Evolutionary conservation across 2,329 filamentous ascomycete species (phyloP), one percentile per base, ranked within the genome.

Genomic region (Penicillium sp.): DNA sequence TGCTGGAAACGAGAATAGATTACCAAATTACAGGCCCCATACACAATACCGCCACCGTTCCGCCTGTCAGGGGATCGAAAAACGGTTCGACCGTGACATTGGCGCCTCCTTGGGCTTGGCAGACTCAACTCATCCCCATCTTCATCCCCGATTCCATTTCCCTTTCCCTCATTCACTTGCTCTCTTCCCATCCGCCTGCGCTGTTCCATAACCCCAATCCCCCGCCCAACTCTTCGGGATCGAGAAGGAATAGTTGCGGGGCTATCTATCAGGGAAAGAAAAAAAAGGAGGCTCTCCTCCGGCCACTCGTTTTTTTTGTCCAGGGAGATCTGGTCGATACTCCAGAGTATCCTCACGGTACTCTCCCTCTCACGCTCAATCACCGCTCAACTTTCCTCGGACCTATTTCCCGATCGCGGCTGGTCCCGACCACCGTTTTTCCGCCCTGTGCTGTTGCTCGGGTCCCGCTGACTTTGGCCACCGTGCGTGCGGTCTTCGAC

Each of bases 261-360:
- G 18, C 9, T 22, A 5, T 9, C 18, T 9, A 22, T 9, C 18
- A 9, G 47, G 54, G 43, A 35, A 40, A 40, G 50, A 64, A 35
- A 40, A 40, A 48, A 64, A 60, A 65, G 62, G 64, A 65, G 63
- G 61, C 56, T 55, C 61, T 57, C 59, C 61, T 64, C 62, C 62
- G 58, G 61, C 56, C 62, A 54, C 57, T 67, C 63, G 60, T 66
- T 66, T 50, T 48, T 22, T 22, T 22, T 44, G 32, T 42, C 37
- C n/a, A 26, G 20, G 27, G 43, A 46, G 43, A 47, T 42, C 38
- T 32, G 37, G 39, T 40, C 27, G 32, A 20, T 18, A 6, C 26
- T n/a, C 16, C 11, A 7, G 33, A 41, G 28, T 32, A 33, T 39
- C 29, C 12, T 29, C 11, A 22, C 12, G 25, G 26, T 18, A 20